Base-by-base conservation (phyloP, 306 rosid genomes). In the Lathyrus oleraceus region DNA sequence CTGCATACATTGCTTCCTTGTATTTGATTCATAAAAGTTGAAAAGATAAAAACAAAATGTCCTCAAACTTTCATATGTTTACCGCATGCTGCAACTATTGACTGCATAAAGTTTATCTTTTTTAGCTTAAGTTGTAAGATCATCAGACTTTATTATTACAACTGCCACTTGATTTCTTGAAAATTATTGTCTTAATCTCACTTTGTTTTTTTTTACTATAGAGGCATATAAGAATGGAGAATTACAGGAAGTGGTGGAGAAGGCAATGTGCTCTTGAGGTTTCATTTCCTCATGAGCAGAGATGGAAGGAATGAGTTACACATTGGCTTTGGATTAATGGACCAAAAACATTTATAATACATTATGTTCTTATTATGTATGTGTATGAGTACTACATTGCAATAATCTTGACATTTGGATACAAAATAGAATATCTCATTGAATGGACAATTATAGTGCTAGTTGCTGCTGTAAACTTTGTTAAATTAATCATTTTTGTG, bases 141-240 rank as follows among this genome's bases (percentile, higher is more conserved):
- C n/a, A 65, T 40, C 11, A 32, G 16, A 25, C 57, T n/a, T 19
- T 63, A 20, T 63, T 38, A 20, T 71, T 67, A 27, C 4, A 4
- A 56, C 16, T 17, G 4, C 23, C n/a, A 5, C 52, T 67, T 43
- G 54, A 25, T 59, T 69, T 73, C 17, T 54, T 4, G 15, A 48
- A 59, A 42, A 49, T 47, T 6, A 19, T 56, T 53, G 1, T 40
- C 35, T 5, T 60, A 40, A 14, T 62, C 53, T 56, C 58, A 30
- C 59, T 13, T 43, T 66, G 72, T 77, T 53, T 28, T 57, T 79
- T 66, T 57, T 82, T 66, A 70, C 48, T 77, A 21, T 89, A 94
- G 97, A 94, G 59, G 97, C 96, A 78, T 94, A 87, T 80, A 79
- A 90, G 79, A 90, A 76, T 0, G 97, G 98, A 14, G 79, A 90